A percentile compares a stretch with the other conserved stretches of the same genome.
Conservation (phyloP, 2,329 filamentous ascomycete species). For the Chaetomium strumarium region DNA sequence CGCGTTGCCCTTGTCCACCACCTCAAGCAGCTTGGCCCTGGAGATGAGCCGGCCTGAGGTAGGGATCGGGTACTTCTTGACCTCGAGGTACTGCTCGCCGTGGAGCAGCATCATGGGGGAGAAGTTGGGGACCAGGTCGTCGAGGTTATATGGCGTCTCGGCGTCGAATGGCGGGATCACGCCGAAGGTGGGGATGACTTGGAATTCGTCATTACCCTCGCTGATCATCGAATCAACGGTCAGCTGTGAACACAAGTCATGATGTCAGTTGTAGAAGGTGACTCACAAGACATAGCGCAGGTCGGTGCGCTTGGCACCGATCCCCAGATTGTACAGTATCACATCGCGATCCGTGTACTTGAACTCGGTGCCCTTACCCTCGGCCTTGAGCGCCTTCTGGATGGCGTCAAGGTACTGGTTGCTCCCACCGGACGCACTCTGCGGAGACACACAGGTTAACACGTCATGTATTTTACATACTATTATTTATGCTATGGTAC, state of each 20-base stretch:
- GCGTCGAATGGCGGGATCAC: slow-evolving; percentile 93
- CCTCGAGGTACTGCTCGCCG: slow-evolving; percentile 96
- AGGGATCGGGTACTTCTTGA: slow-evolving; percentile 86
- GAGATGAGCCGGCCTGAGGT: slow-evolving; percentile 73
- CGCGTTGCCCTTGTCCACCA: slow-evolving; percentile 90
- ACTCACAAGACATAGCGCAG: slow-evolving; percentile 73
- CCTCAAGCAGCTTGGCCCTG: slow-evolving; percentile 78
- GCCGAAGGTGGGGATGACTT: slow-evolving; percentile 89
- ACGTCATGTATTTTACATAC: slow-evolving; percentile 23
- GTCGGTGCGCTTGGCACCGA: slow-evolving; percentile 87
- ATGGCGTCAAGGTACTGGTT: slow-evolving; percentile 70
- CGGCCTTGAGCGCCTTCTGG: slow-evolving; percentile 64
- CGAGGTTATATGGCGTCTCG: slow-evolving; percentile 70
- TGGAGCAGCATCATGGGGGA: slow-evolving; percentile 98
- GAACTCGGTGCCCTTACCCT: slow-evolving; percentile 68
- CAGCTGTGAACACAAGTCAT: background rate
- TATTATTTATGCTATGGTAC: slow-evolving; percentile 20
- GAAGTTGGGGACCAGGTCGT: slow-evolving; percentile 89
- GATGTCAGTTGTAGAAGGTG: background rate
- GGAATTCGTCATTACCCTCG: slow-evolving; percentile 87
- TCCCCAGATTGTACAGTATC: slow-evolving; percentile 91
- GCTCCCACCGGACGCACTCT: slow-evolving; percentile 23
- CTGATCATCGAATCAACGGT: slow-evolving; percentile 29
- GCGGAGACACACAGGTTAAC: slow-evolving; percentile 21
- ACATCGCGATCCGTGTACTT: slow-evolving; percentile 79